phyloP scores from a whole-genome alignment of 2,329 filamentous ascomycete species.

The Pseudogymnoascus sp. region DNA sequence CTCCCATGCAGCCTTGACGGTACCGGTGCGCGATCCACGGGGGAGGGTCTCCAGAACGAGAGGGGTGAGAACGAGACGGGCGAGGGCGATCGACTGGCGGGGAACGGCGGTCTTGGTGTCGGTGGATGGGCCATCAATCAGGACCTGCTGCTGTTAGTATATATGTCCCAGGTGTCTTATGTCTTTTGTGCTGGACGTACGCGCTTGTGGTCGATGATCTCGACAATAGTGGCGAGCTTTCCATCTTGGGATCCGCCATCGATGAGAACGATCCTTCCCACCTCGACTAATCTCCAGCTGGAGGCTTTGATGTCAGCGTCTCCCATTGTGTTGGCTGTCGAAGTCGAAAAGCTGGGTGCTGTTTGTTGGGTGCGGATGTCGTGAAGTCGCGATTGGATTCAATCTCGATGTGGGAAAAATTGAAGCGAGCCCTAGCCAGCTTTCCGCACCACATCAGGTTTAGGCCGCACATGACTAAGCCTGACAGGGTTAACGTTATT shows the following conservation, averaged over 20 bases:
- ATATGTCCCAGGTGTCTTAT: conserved; percentile 15
- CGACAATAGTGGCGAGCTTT: conserved; percentile 88
- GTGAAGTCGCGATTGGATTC: conserved; percentile 10
- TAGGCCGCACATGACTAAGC: not conserved
- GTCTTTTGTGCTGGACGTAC: conserved; percentile 55
- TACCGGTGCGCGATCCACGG: conserved; percentile 73
- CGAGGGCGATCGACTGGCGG: conserved; percentile 78
- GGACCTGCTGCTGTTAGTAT: conserved; percentile 55
- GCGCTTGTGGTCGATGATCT: conserved; percentile 99
- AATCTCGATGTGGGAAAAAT: conserved; percentile 12
- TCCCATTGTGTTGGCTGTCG: conserved; percentile 63
- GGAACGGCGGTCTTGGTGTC: conserved; percentile 72
- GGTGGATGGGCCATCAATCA: conserved; percentile 89
- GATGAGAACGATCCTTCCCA: conserved; percentile 94
- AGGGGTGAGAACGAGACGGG: conserved; percentile 79
- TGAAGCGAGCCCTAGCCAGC: conserved; percentile 11
- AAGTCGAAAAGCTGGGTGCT: conserved; percentile 10
- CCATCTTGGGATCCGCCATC: conserved; percentile 71
- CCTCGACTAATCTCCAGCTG: conserved; percentile 94
- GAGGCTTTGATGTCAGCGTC: conserved; percentile 75
- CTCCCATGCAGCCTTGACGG: conserved; percentile 85
- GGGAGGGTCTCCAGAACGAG: conserved; percentile 82
- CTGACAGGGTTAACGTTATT: not conserved
- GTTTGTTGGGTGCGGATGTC: conserved; percentile 11
- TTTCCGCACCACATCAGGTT: conserved; percentile 8